These are phyloP conservation scores for Themeda triandra DNA, from an alignment of 176 grass and related monocot species.

Conservation along the genomic window DNA sequence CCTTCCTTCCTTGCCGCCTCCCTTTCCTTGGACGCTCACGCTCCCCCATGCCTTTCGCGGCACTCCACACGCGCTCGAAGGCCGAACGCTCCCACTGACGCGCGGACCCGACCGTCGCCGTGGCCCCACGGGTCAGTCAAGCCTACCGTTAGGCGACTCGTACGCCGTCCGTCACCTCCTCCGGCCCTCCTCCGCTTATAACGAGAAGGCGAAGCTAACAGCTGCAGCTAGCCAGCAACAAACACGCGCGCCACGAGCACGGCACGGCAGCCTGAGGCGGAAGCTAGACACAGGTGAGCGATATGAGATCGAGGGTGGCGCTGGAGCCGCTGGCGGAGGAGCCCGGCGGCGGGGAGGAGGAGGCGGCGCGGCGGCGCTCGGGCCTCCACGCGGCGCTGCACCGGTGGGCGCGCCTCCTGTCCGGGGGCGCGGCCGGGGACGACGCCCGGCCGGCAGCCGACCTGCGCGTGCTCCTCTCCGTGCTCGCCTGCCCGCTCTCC, in stretches of 20 bases:
- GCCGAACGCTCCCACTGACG: background rate
- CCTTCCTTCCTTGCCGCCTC: background rate
- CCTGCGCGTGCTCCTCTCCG: slow-evolving; percentile 85
- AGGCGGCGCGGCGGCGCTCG: slow-evolving; percentile 19
- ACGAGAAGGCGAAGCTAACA: background rate
- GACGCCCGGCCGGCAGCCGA: slow-evolving; percentile 38
- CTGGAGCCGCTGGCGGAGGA: slow-evolving; percentile 95
- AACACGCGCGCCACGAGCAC: background rate
- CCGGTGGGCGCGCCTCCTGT: slow-evolving; percentile 48
- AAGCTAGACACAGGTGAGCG: background rate
- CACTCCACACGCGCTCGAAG: slow-evolving; percentile 17
- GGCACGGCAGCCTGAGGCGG: slow-evolving; percentile 18
- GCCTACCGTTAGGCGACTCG: background rate
- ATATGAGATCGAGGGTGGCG: slow-evolving; percentile 53
- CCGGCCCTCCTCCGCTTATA: slow-evolving; percentile 15
- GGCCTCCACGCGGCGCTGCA: slow-evolving; percentile 44
- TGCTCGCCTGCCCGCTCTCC: slow-evolving; percentile 94
- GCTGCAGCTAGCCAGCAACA: slow-evolving; percentile 29
- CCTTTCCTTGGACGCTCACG: slow-evolving; percentile 49
- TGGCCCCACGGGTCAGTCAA: background rate
- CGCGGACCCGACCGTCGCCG: accelerated
- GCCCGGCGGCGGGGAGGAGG: slow-evolving; percentile 66
- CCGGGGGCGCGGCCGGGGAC: slow-evolving; percentile 40
- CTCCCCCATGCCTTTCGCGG: slow-evolving; percentile 15
- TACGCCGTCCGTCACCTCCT: background rate